Evolutionary conservation across 1,284 basidiomycete genomes (phyloP), one percentile per base, ranked within the genome.

Genomic region (Microbotryum intermedium): DNA sequence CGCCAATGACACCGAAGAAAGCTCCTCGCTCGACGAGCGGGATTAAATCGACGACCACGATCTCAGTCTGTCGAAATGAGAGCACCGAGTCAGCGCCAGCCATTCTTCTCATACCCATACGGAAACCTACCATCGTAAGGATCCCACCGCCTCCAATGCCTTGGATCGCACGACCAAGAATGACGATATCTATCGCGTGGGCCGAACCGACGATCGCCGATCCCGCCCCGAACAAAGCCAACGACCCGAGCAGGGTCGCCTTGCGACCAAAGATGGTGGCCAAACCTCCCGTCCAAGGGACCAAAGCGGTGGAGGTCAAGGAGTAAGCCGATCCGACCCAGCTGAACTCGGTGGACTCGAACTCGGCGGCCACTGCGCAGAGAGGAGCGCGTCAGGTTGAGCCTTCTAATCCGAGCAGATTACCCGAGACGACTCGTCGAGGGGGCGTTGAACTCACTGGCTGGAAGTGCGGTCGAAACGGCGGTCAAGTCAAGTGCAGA

Each of bases 201-300:
- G 73, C 73, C 3, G 73, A 71, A 21, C 73, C 75, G 44, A 68
- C 72, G 13, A 76, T 44, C 0, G 72, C 72, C 1, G 71, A 72
- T 0, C 75, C 75, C 25, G 72, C 42, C 3, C 73, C 70, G 66
- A 76, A 76, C 48, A 75, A 55, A 53, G 65, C 3, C 47, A 73
- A 71, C 21, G 72, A 69, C 20, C 47, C 62, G 28, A 70, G 69
- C 54, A 59, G 55, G 39, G 72, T 59, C 4, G 72, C 68, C 55
- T 74, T 72, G 10, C 71, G 65, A n/a, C 65, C 61, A 39, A 65
- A 63, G 21, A 62, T 47, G 21, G 53, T 10, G 45, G 67, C 58
- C 20, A 66, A 28, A 23, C 60, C 61, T 11, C 60, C 66, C 25
- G 60, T 60, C 18, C 59, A 55, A 23, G 64, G 64, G 42, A 62